Evolutionary conservation across 768 basidiomycete genomes (phyloP).

Genomic region (Tricholoma flavovirens): DNA sequence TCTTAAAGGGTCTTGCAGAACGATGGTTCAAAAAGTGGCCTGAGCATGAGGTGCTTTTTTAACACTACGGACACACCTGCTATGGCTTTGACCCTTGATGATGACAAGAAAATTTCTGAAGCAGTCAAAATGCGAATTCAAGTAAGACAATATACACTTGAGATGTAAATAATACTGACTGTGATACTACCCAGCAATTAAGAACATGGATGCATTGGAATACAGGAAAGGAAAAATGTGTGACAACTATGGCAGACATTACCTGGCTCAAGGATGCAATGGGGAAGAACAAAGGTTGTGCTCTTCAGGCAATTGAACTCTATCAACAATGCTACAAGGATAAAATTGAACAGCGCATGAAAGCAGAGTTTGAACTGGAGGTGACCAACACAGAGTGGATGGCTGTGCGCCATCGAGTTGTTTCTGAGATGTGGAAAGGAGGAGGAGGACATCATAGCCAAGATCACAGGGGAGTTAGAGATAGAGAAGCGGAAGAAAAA

Average conservation of each 20-base stretch:
- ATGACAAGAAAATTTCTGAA: too few relatives aligned
- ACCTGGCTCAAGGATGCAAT: background rate
- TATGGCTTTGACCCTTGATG: too few relatives aligned
- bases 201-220: background rate
- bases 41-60: background rate
- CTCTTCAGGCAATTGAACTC: background rate
- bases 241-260: background rate
- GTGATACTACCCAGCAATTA: background rate
- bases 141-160: too few relatives aligned
- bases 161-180: too few relatives aligned
- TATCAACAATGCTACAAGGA: too few relatives aligned
- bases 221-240: background rate
- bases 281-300: background rate
- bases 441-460: too few relatives aligned
- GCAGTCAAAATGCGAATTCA: too few relatives aligned
- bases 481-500: conserved; percentile 58
- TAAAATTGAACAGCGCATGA: background rate
- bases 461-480: conserved; percentile 23
- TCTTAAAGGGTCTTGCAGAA: too few relatives aligned
- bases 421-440: too few relatives aligned
- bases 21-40: too few relatives aligned
- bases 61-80: background rate
- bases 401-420: too few relatives aligned
- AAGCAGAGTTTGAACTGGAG: background rate
- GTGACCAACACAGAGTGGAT: too few relatives aligned